Conservation (phyloP, 192 early-diverging fungal species). For the Funneliformis mosseae region DNA sequence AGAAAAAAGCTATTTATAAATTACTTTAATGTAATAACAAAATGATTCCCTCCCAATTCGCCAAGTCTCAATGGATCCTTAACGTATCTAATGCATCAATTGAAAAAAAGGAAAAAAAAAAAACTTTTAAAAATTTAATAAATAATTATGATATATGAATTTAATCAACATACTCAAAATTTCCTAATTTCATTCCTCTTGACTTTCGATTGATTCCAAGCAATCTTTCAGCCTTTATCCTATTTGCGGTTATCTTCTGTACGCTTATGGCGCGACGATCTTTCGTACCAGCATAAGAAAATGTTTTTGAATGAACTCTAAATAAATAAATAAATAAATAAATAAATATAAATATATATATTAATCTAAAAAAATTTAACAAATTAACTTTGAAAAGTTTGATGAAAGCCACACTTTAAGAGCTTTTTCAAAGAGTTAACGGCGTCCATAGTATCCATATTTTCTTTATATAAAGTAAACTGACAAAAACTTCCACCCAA, state of each 20-base stretch:
- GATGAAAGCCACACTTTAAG: constrained; percentile 40
- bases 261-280: constrained; percentile 90
- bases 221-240: constrained; percentile 60
- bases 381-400: not conserved
- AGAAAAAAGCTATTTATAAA: not conserved
- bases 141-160: not conserved
- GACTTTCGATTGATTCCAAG: constrained; percentile 52
- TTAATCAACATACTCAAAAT: constrained; percentile 58
- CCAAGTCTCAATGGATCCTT: constrained; percentile 73
- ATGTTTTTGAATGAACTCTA: constrained; percentile 53
- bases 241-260: constrained; percentile 76
- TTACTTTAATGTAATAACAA: constrained; percentile 79
- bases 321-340: not conserved
- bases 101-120: not conserved
- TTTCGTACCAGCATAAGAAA: constrained; percentile 93
- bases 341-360: not conserved
- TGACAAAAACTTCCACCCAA: constrained; percentile 73
- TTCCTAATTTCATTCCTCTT: constrained; percentile 67
- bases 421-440: constrained; percentile 61
- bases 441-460: constrained; percentile 89
- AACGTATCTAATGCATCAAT: constrained; percentile 69
- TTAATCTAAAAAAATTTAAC: not conserved
- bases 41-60: constrained; percentile 87
- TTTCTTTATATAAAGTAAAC: constrained; percentile 92
- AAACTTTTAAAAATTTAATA: not conserved